Percentiles rank a stretch among this genome's conserved stretches.
These are phyloP conservation scores for Eutrema heterophyllum DNA, from an alignment of 345 rosid species.

Conservation along the genomic window DNA sequence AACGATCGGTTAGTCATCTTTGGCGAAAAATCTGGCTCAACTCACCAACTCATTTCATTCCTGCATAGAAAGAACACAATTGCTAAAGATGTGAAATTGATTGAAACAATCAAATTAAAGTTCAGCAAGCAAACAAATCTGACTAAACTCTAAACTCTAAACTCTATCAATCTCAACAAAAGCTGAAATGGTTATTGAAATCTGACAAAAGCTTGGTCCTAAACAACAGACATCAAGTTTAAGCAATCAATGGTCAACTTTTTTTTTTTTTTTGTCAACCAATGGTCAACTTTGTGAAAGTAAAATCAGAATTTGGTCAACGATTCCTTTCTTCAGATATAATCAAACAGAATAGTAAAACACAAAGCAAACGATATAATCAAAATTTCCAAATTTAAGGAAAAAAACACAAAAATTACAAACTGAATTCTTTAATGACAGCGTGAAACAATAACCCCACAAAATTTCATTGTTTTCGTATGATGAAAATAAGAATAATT, in stretches of 20 bases:
- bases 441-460: background rate
- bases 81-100: background rate
- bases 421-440: background rate
- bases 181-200: background rate
- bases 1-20: slow-evolving; percentile 44
- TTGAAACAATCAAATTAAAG: background rate
- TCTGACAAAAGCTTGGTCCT: background rate
- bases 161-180: background rate
- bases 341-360: background rate
- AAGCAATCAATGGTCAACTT: background rate
- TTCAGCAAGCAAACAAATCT: background rate
- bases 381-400: background rate
- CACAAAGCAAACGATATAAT: background rate
- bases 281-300: background rate
- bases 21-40: background rate
- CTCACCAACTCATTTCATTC: background rate
- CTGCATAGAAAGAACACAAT: background rate
- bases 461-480: too few species aligned
- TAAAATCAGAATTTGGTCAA: background rate
- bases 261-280: too few species aligned
- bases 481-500: background rate
- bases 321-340: background rate
- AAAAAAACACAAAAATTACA: background rate
- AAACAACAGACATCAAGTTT: background rate
- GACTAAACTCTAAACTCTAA: background rate